Conservation (phyloP, 345 rosid species). For the Noccaea bulbosa region DNA sequence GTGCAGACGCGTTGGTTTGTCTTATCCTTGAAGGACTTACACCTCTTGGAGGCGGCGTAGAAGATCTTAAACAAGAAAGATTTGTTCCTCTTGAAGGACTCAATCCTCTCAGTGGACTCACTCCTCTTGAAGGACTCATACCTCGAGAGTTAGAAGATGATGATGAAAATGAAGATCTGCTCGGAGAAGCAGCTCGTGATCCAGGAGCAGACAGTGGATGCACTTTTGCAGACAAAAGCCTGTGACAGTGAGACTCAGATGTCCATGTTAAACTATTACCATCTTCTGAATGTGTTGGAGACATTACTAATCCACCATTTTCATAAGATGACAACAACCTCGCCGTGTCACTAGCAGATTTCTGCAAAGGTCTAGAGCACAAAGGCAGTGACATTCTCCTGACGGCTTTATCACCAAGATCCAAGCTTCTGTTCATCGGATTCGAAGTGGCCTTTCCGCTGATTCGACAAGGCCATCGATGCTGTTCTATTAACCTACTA, state of each 20-base stretch:
- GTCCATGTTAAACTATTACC: slow-evolving; percentile 40
- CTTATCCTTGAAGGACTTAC: slow-evolving; percentile 76
- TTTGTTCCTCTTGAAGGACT: slow-evolving; percentile 70
- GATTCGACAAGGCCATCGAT: slow-evolving; percentile 79
- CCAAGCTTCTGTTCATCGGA: slow-evolving; percentile 57
- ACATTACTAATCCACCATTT: slow-evolving; percentile 42
- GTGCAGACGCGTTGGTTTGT: slow-evolving; percentile 53
- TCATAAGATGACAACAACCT: slow-evolving; percentile 50
- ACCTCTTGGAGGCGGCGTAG: slow-evolving; percentile 74
- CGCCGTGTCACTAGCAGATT: slow-evolving; percentile 60
- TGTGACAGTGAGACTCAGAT: slow-evolving; percentile 40
- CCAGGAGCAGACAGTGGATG: slow-evolving; percentile 54
- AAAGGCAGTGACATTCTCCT: slow-evolving; percentile 51
- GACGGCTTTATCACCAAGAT: slow-evolving; percentile 54
- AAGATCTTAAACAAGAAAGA: slow-evolving; percentile 55
- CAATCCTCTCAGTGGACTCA: slow-evolving; percentile 67
- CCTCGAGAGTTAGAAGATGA: slow-evolving; percentile 54
- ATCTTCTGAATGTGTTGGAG: slow-evolving; percentile 51
- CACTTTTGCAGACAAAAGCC: slow-evolving; percentile 54
- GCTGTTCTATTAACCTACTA: slow-evolving; percentile 74
- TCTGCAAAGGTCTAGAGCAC: slow-evolving; percentile 51
- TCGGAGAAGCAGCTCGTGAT: slow-evolving; percentile 70
- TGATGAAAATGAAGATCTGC: slow-evolving; percentile 53
- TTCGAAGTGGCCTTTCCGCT: slow-evolving; percentile 59
- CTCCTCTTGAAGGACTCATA: slow-evolving; percentile 53